Conservation (phyloP, 768 basidiomycete species). For the Tremella fuciformis region DNA sequence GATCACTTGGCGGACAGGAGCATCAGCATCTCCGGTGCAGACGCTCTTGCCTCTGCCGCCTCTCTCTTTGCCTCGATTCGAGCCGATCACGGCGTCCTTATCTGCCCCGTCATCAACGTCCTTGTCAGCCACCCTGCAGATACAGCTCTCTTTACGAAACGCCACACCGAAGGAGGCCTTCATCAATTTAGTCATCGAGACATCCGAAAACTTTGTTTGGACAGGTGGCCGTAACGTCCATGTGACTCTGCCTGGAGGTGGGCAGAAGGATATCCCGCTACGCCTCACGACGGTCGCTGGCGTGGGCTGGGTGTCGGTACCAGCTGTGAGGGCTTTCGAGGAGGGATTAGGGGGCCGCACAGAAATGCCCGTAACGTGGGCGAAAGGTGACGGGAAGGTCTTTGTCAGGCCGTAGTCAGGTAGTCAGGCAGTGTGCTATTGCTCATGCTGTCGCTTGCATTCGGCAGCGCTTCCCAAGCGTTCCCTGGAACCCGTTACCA, state of each 20-base stretch:
- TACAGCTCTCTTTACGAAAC: constrained; percentile 61
- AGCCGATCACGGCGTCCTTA: constrained; percentile 57
- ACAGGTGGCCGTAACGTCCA: constrained; percentile 69
- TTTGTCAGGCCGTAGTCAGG: constrained; percentile 26
- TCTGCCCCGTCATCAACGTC: constrained; percentile 61
- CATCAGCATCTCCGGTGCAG: not conserved
- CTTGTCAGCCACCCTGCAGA: constrained; percentile 52
- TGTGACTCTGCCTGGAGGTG: constrained; percentile 69
- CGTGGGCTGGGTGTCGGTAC: constrained; percentile 38
- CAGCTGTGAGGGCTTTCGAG: constrained; percentile 30
- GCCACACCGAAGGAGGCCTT: constrained; percentile 66
- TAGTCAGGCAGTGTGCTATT: too few species aligned
- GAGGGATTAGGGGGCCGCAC: constrained; percentile 25
- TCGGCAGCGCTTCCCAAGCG: too few species aligned
- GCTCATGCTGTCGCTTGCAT: too few species aligned
- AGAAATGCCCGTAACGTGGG: constrained; percentile 24
- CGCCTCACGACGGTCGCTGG: constrained; percentile 37
- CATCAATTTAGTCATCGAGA: constrained; percentile 69
- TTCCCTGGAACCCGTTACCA: too few species aligned
- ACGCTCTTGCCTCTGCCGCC: constrained; percentile 4
- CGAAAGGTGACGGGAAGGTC: constrained; percentile 9
- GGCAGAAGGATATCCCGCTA: constrained; percentile 18
- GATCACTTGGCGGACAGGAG: not conserved
- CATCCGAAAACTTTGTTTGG: constrained; percentile 73
- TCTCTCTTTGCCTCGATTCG: constrained; percentile 9